These are phyloP conservation scores for Beauveria medogensis DNA, from an alignment of 2,329 filamentous ascomycete genomes.

Conservation along the genomic window DNA sequence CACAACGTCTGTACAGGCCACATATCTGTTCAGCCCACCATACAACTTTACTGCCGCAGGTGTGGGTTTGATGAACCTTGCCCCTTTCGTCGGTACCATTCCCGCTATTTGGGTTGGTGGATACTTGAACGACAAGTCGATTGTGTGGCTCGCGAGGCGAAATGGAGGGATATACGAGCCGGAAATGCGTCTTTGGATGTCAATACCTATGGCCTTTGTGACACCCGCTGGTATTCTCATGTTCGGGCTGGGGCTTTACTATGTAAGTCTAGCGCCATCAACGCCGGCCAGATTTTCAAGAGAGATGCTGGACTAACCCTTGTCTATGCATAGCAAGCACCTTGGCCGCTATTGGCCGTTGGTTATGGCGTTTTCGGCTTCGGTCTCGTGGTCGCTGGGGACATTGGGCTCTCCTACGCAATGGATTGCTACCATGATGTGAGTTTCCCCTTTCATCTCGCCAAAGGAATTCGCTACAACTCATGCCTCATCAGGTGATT, in stretches of 20 bases:
- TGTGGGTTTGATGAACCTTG: conserved; percentile 20
- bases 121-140: conserved; percentile 28
- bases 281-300: too few relatives aligned
- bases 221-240: conserved; percentile 27
- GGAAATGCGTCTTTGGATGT: conserved; percentile 31
- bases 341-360: conserved; percentile 30
- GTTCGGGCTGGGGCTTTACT: conserved; percentile 25
- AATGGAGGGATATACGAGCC: conserved; percentile 35
- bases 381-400: conserved; percentile 24
- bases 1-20: conserved; percentile 11
- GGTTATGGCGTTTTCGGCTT: conserved; percentile 29
- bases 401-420: conserved; percentile 26
- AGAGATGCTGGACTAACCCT: not conserved
- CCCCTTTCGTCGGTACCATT: conserved; percentile 28
- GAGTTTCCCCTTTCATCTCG: not conserved
- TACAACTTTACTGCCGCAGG: conserved; percentile 21
- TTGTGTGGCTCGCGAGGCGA: conserved; percentile 26
- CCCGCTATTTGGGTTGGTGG: conserved; percentile 29
- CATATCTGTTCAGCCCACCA: conserved; percentile 22
- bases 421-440: conserved; percentile 30
- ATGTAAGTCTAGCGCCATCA: conserved; percentile 17
- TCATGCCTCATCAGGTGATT: conserved; percentile 15
- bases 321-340: conserved; percentile 20
- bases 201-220: conserved; percentile 19
- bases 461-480: not conserved